These are phyloP conservation scores for Ceratobasidium sp. DNA, from an alignment of 1,284 basidiomycete genomes.

Conservation along the genomic window DNA sequence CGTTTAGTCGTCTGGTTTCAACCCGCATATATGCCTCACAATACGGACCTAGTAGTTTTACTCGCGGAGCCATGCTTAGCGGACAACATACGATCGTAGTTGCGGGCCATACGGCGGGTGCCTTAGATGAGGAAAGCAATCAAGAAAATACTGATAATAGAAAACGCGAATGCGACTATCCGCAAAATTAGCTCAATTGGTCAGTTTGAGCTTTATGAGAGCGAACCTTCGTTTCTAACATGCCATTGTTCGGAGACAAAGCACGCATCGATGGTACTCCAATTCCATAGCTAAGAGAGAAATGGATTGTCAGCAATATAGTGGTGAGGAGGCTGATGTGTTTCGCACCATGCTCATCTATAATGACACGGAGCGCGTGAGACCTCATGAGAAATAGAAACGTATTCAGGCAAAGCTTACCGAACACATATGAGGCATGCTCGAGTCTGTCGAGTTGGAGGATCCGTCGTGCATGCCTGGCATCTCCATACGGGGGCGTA, in stretches of 20 bases:
- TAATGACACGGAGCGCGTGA: not conserved
- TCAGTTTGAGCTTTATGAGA: not conserved
- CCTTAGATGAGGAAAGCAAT: conserved; percentile 24
- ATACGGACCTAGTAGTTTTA: not conserved
- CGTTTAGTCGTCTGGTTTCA: no score
- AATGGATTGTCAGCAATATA: not conserved
- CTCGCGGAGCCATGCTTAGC: not conserved
- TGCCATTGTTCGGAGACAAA: conserved; percentile 41
- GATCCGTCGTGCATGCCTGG: not conserved
- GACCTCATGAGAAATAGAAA: not conserved
- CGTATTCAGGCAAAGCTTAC: not conserved
- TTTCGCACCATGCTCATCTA: conserved; percentile 43
- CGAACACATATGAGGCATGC: conserved; percentile 8
- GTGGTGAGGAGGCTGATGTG: not conserved
- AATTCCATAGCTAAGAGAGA: conserved; percentile 35
- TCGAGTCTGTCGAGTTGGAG: conserved; percentile 9
- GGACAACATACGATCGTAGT: conserved; percentile 33
- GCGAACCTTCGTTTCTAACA: conserved; percentile 20
- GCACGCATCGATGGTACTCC: conserved; percentile 33
- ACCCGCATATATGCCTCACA: not conserved
- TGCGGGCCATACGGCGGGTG: conserved; percentile 15
- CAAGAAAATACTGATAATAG: conserved; percentile 35
- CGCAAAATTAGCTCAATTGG: conserved; percentile 28
- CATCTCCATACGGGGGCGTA: not conserved
- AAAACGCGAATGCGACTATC: conserved; percentile 38